Conservation (phyloP, 2,329 filamentous ascomycete species). For the Neofusicoccum umdonicola region DNA sequence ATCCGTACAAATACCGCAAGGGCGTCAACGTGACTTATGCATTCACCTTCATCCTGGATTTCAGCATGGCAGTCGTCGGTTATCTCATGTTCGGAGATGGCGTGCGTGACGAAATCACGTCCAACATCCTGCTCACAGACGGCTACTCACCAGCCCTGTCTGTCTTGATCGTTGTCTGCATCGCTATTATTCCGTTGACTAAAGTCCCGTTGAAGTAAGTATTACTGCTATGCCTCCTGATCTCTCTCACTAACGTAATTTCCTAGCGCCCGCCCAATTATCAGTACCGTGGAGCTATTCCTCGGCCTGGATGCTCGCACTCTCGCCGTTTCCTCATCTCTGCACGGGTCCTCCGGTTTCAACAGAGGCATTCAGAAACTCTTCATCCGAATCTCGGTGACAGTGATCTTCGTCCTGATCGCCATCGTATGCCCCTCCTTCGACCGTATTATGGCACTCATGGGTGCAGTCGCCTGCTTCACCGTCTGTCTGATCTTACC, state of each 20-base stretch:
- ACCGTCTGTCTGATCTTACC: constrained; percentile 92
- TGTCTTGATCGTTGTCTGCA: constrained; percentile 78
- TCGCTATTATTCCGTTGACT: constrained; percentile 89
- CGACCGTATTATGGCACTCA: constrained; percentile 85
- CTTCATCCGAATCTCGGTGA: constrained; percentile 62
- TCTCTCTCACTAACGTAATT: constrained; percentile 34
- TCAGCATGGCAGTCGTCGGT: constrained; percentile 76
- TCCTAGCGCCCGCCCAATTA: constrained; percentile 71
- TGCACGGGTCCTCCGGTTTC: constrained; percentile 55
- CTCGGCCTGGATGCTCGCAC: constrained; percentile 65
- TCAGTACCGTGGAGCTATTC: constrained; percentile 79
- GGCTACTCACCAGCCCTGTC: constrained; percentile 73
- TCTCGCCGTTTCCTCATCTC: constrained; percentile 48
- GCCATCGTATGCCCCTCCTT: constrained; percentile 74
- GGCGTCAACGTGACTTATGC: constrained; percentile 78
- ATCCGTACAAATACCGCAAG: constrained; percentile 76
- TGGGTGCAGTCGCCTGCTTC: constrained; percentile 88
- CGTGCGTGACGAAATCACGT: constrained; percentile 86
- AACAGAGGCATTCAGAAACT: constrained; percentile 60
- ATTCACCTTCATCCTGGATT: constrained; percentile 81
- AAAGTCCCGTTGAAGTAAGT: constrained; percentile 70
- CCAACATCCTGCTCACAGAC: constrained; percentile 74
- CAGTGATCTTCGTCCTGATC: constrained; percentile 72
- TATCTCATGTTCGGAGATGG: constrained; percentile 91
- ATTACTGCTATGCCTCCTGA: not conserved